Conservation (phyloP, 768 basidiomycete species). For the Mycena belliarum region DNA sequence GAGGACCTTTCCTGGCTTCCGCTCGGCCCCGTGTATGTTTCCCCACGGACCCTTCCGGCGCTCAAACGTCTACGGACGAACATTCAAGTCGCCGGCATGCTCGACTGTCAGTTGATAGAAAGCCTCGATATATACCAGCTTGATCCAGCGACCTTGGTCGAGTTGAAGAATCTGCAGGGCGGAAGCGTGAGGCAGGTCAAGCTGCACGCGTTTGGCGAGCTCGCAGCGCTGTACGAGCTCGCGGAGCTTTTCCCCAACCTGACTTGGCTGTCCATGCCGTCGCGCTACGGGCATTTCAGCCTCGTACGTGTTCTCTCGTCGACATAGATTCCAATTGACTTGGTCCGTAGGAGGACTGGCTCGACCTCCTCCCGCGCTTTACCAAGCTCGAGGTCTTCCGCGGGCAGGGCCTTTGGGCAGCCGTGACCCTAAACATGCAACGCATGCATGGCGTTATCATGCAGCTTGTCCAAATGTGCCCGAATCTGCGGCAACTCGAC, state of each 20-base stretch:
- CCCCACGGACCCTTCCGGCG: conserved; percentile 40
- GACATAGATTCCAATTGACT: neutral
- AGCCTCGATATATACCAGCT: conserved; percentile 35
- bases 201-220: conserved; percentile 31
- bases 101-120: conserved; percentile 39
- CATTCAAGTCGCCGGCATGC: conserved; percentile 35
- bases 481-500: conserved; percentile 44
- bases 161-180: conserved; percentile 32
- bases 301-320: conserved; percentile 25
- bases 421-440: conserved; percentile 35
- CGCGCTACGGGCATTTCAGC: conserved; percentile 28
- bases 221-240: conserved; percentile 32
- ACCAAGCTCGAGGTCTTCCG: conserved; percentile 44
- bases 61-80: conserved; percentile 40
- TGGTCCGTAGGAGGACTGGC: conserved; percentile 36
- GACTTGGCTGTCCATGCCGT: conserved; percentile 42
- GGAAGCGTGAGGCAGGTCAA: conserved; percentile 34
- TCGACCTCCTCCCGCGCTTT: conserved; percentile 43
- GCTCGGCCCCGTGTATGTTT: conserved; percentile 33
- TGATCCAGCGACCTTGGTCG: conserved; percentile 30
- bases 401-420: conserved; percentile 44
- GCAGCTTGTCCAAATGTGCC: conserved; percentile 40
- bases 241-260: conserved; percentile 41
- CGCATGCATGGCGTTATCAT: conserved; percentile 44
- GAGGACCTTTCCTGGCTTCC: conserved; percentile 51